A percentile compares a stretch with the other conserved stretches of the same genome.
These are phyloP conservation scores for Casuarina cunninghamiana DNA, from an alignment of 306 rosid genomes.

Conservation along the genomic window DNA sequence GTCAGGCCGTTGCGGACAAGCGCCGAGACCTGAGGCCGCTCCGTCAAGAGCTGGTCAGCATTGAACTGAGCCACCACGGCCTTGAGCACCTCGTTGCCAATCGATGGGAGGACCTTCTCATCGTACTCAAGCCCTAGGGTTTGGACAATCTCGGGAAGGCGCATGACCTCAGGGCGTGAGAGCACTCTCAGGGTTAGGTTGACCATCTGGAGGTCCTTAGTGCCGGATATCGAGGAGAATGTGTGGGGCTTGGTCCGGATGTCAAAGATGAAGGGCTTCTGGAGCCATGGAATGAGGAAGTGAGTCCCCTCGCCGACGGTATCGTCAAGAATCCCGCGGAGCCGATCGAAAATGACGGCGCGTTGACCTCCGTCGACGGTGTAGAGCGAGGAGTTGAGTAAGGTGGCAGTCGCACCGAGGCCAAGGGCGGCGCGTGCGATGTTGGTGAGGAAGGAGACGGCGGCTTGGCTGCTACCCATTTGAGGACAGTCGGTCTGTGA, in stretches of 20 bases:
- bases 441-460: conserved; percentile 57
- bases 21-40: conserved; percentile 82
- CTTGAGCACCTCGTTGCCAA: conserved; percentile 86
- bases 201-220: conserved; percentile 65
- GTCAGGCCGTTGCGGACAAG: conserved; percentile 76
- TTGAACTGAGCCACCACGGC: conserved; percentile 80
- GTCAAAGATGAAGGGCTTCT: conserved; percentile 89
- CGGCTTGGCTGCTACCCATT: conserved; percentile 88
- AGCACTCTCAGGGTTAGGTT: conserved; percentile 74
- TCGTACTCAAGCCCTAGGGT: conserved; percentile 93
- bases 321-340: conserved; percentile 76
- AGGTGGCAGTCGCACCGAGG: conserved; percentile 57
- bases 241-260: conserved; percentile 60
- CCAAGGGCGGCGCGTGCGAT: conserved; percentile 74
- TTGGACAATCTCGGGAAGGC: conserved; percentile 68
- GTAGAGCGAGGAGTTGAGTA: conserved; percentile 64
- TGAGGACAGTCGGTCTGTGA: not conserved
- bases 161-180: conserved; percentile 73
- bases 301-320: conserved; percentile 75
- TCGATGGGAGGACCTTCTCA: conserved; percentile 90
- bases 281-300: conserved; percentile 92
- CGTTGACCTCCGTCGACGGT: conserved; percentile 97
- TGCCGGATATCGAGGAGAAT: conserved; percentile 56
- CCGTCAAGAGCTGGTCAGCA: conserved; percentile 83
- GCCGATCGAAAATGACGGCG: conserved; percentile 89